Evolutionary conservation across 495 filamentous ascomycete species (phyloP), one percentile per base, ranked within the genome.

Genomic region (Schizothecium vesticola): DNA sequence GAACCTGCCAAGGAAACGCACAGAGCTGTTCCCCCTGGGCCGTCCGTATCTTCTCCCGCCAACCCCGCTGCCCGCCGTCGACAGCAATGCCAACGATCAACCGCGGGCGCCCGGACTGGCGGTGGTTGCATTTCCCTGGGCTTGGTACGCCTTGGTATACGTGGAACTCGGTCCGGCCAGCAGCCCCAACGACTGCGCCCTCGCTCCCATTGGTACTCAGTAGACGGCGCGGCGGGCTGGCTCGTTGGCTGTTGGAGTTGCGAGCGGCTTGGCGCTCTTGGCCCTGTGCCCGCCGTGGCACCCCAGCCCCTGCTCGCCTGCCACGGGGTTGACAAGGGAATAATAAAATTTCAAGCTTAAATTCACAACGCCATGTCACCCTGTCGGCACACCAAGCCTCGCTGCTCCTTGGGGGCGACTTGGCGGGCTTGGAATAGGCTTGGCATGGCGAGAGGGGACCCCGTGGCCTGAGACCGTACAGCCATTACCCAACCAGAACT

Each of bases 271-370:
- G 23, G 43, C 43, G 59, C 12, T n/a, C 63, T 66, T 66, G 66
- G 69, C 62, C 43, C 1, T 56, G 58, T 36, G 23, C 13, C 31
- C 60, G 26, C 25, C 19, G 29, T 23, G 26, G 21, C 31, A 23
- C 29, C 31, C 61, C 61, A 23, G 19, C 63, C 72, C 72, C 60
- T 72, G 72, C 65, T 63, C 63, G 13, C 59, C 66, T 58, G 65
- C 28, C 12, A 63, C 69, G 69, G 70, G 65, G 66, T 73, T 74
- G 72, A 63, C 68, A 76, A 73, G 71, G 76, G 55, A 75, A 73
- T 63, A 69, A 68, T 68, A 68, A 70, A 62, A 75, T 72, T 73
- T 73, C 75, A 76, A 77, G 74, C 75, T 77, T 77, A 76, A 51
- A 75, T 76, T 75, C 68, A 63, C 72, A 59, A 63, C 67, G 69